phyloP scores from a whole-genome alignment of 2,329 filamentous ascomycete genomes.

The Diaporthe citriasiana region DNA sequence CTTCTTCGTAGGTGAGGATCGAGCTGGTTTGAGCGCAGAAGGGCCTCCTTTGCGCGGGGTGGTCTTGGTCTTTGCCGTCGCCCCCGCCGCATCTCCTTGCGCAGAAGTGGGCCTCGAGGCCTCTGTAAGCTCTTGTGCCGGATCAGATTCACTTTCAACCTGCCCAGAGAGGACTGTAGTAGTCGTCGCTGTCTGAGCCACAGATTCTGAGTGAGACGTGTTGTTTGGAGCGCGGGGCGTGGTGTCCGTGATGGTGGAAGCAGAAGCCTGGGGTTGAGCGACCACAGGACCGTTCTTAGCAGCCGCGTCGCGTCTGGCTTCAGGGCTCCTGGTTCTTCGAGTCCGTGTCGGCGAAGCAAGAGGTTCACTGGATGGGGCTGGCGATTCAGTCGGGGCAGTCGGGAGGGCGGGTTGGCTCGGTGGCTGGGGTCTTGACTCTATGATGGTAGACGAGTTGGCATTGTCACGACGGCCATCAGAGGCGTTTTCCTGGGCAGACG shows the following conservation, averaged over 20 bases:
- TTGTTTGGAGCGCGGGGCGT: neutral
- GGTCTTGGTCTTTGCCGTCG: neutral
- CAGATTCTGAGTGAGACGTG: neutral
- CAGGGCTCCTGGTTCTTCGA: constrained; percentile 20
- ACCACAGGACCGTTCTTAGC: neutral
- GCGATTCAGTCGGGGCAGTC: neutral
- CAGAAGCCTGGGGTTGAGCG: neutral
- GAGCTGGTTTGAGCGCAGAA: constrained; percentile 28
- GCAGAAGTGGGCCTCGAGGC: neutral
- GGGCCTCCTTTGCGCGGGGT: constrained; percentile 7
- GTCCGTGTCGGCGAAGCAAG: neutral
- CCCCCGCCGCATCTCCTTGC: constrained; percentile 1
- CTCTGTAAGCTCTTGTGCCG: neutral
- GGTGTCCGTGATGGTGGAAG: neutral
- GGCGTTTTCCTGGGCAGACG: constrained; percentile 32
- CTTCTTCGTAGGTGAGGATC: constrained; percentile 12
- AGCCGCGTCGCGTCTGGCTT: constrained; percentile 15
- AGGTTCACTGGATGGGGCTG: neutral
- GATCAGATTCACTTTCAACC: neutral
- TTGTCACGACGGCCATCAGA: constrained; percentile 35
- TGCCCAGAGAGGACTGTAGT: neutral
- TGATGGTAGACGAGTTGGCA: constrained; percentile 29
- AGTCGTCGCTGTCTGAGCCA: neutral
- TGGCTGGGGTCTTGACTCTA: constrained; percentile 16
- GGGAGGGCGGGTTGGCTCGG: neutral